Evolutionary conservation across 2,329 filamentous ascomycete species (phyloP).

Genomic region (Arthrobotrys iridis): DNA sequence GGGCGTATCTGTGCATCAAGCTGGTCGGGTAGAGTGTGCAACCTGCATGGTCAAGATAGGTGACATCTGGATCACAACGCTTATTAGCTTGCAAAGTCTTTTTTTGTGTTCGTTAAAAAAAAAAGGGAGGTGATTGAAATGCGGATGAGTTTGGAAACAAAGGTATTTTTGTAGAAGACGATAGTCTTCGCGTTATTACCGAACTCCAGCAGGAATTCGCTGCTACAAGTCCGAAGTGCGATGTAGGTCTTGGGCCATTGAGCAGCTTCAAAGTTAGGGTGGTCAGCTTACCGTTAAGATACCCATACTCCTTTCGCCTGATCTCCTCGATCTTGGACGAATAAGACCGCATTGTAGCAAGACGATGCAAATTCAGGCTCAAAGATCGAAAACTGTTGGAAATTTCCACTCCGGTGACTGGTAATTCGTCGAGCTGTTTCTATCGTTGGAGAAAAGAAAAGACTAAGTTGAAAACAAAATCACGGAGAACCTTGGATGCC

Average conservation of each 20-base stretch:
- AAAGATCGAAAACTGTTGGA: no score
- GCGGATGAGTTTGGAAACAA: no score
- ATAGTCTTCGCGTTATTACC: no score
- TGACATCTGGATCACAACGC: constrained; percentile 66
- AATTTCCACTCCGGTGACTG: no score
- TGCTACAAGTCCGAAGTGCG: constrained; percentile 28
- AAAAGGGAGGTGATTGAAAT: no score
- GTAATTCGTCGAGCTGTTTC: neutral
- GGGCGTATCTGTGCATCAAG: constrained; percentile 79
- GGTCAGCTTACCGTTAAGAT: constrained; percentile 38
- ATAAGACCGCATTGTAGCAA: constrained; percentile 24
- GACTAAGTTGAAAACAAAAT: neutral
- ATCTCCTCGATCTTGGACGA: constrained; percentile 45
- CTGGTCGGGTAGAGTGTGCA: constrained; percentile 85
- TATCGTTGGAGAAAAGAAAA: neutral
- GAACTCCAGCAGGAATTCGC: no score
- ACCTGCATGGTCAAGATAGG: constrained; percentile 95
- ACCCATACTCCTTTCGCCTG: constrained; percentile 39
- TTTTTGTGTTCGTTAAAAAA: no score
- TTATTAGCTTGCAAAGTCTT: neutral
- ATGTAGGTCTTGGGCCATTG: neutral
- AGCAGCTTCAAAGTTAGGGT: neutral
- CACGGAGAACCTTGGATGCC: neutral
- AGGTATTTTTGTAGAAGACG: no score
- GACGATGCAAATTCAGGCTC: neutral